A percentile compares a stretch with the other conserved stretches of the same genome.
These are phyloP conservation scores for Malassezia obtusa DNA, from an alignment of 1,284 basidiomycete genomes.

Conservation along the genomic window DNA sequence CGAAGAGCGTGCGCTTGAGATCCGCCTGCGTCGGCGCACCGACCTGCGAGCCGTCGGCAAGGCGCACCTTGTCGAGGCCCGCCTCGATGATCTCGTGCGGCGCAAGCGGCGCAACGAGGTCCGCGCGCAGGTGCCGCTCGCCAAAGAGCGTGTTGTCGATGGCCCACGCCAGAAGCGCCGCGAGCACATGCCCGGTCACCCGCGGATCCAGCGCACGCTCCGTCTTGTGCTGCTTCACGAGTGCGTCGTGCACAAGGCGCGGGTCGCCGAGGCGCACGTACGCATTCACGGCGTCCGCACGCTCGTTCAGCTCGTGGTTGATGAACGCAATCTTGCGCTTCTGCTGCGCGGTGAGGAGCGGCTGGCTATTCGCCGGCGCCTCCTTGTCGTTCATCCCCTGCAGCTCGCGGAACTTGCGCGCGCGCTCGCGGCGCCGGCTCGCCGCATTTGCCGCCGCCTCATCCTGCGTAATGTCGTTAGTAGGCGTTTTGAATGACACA, in stretches of 20 bases:
- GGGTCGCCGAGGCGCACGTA: constrained; percentile 41
- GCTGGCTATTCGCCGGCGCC: constrained; percentile 30
- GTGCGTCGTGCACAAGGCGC: constrained; percentile 11
- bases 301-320: constrained; percentile 58
- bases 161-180: constrained; percentile 56
- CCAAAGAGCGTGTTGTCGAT: constrained; percentile 67
- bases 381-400: constrained; percentile 36
- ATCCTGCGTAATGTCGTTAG: constrained; percentile 31
- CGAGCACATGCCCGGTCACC: constrained; percentile 54
- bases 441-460: constrained; percentile 41
- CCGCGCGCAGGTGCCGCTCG: constrained; percentile 52
- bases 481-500: constrained; percentile 36
- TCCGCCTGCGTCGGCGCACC: constrained; percentile 26
- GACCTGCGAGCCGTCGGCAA: constrained; percentile 23
- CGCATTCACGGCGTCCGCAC: constrained; percentile 38
- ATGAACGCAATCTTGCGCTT: constrained; percentile 93
- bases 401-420: constrained; percentile 59
- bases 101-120: constrained; percentile 32
- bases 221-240: neutral
- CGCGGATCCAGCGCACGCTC: constrained; percentile 14
- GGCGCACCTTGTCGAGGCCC: constrained; percentile 34
- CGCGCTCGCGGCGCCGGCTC: constrained; percentile 50
- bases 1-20: constrained; percentile 67
- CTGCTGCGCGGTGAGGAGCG: constrained; percentile 66
- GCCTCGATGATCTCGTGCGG: constrained; percentile 29